These are phyloP conservation scores for Polyplosphaeria fusca DNA, from an alignment of 495 filamentous ascomycete genomes.

Conservation along the genomic window DNA sequence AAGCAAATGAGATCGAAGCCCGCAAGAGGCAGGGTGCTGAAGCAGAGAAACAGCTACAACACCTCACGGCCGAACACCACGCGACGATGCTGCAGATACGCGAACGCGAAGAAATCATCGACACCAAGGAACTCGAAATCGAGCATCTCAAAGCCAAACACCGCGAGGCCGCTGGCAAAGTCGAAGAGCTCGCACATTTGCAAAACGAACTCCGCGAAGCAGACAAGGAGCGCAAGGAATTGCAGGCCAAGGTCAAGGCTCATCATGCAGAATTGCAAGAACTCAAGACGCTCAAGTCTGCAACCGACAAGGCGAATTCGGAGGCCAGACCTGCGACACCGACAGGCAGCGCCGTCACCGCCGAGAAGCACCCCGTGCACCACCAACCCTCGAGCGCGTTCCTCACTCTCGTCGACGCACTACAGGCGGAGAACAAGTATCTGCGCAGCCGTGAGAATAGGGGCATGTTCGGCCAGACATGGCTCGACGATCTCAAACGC, in stretches of 20 bases:
- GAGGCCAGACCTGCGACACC: background rate
- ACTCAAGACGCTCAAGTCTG: background rate
- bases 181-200: slow-evolving; percentile 57
- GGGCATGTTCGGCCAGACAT: slow-evolving; percentile 5
- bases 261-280: slow-evolving; percentile 1
- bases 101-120: slow-evolving; percentile 62
- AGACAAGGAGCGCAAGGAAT: background rate
- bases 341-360: background rate
- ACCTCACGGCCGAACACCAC: slow-evolving; percentile 65
- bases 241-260: background rate
- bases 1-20: slow-evolving; percentile 70
- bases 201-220: slow-evolving; percentile 5
- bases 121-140: slow-evolving; percentile 80
- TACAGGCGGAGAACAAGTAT: slow-evolving; percentile 25
- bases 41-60: slow-evolving; percentile 55
- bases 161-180: slow-evolving; percentile 62
- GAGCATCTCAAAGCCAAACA: slow-evolving; percentile 85
- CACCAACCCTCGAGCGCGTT: background rate
- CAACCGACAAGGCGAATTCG: background rate
- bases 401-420: slow-evolving; percentile 9
- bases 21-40: slow-evolving; percentile 75
- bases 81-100: slow-evolving; percentile 63
- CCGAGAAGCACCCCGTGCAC: background rate
- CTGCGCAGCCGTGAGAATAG: slow-evolving; percentile 17
- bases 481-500: background rate